Conservation (phyloP, 805 yeast genomes). For the Cyberlindnera misumaiensis region DNA sequence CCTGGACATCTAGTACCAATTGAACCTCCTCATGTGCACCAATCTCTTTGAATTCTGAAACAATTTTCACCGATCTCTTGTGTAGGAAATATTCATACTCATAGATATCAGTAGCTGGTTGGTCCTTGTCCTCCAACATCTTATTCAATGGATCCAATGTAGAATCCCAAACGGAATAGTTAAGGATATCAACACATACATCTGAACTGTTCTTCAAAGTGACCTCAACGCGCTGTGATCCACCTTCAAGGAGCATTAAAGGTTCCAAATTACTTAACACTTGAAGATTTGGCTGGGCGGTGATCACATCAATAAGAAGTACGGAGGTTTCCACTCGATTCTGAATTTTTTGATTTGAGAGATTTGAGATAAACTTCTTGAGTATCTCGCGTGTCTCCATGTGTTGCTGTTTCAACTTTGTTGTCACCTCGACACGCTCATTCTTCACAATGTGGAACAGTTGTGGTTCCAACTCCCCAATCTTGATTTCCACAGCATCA, state of each 20-base stretch:
- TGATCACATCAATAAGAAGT: slow-evolving; percentile 29
- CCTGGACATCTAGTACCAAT: slow-evolving; percentile 53
- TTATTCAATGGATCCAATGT: slow-evolving; percentile 57
- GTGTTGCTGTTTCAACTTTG: slow-evolving; percentile 21
- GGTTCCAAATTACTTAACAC: slow-evolving; percentile 45
- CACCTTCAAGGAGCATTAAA: slow-evolving; percentile 76
- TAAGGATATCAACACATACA: slow-evolving; percentile 48
- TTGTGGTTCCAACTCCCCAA: slow-evolving; percentile 44
- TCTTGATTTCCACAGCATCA: slow-evolving; percentile 42
- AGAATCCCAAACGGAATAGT: slow-evolving; percentile 65
- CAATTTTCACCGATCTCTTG: slow-evolving; percentile 48
- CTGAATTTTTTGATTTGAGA: slow-evolving; percentile 11
- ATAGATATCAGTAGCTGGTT: slow-evolving; percentile 58
- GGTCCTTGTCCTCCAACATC: slow-evolving; percentile 40
- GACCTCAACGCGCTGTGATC: slow-evolving; percentile 43
- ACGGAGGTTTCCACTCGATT: slow-evolving; percentile 19
- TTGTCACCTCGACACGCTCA: slow-evolving; percentile 21
- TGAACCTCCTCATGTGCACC: slow-evolving; percentile 34
- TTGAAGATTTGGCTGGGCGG: slow-evolving; percentile 56
- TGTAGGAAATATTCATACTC: slow-evolving; percentile 68
- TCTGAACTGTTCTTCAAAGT: slow-evolving; percentile 51
- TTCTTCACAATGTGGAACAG: slow-evolving; percentile 35
- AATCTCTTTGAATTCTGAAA: slow-evolving; percentile 18
- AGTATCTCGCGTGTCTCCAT: slow-evolving; percentile 1
- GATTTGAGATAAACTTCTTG: slow-evolving; percentile 8